These are phyloP conservation scores for Miamiensis avidus DNA, from an alignment of 169 alveolate species.

Conservation along the genomic window DNA sequence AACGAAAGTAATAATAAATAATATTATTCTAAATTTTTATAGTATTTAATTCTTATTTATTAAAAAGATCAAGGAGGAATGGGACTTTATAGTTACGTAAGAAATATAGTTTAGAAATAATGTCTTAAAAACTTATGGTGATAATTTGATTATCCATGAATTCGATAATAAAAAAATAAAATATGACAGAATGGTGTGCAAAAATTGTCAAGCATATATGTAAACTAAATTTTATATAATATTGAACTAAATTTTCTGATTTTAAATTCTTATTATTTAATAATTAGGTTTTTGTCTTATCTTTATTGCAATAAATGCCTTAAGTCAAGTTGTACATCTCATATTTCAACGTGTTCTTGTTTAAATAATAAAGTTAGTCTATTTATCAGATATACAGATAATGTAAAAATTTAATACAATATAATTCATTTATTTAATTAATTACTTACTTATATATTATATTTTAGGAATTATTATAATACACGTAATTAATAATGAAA, in stretches of 20 bases:
- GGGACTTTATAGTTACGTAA: conserved; percentile 1
- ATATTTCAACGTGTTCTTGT: conserved; percentile 33
- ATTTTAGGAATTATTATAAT: no score
- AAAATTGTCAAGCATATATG: conserved; percentile 41
- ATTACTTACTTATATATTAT: no score
- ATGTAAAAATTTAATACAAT: background rate
- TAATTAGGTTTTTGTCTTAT: conserved; percentile 13
- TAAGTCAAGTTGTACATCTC: conserved; percentile 38
- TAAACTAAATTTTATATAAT: background rate
- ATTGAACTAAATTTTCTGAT: background rate
- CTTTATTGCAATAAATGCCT: conserved; percentile 31
- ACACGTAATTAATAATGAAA: no score
- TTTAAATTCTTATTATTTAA: no score
- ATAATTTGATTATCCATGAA: conserved; percentile 23
- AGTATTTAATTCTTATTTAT: background rate
- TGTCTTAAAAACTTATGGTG: conserved; percentile 9
- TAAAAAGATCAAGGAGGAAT: conserved; percentile 2
- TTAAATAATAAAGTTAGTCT: conserved; percentile 13
- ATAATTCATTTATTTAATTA: background rate
- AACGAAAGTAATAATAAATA: background rate
- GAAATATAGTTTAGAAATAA: conserved; percentile 11
- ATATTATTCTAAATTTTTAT: background rate
- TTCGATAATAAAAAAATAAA: conserved; percentile 36
- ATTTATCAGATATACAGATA: conserved; percentile 31
- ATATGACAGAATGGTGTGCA: conserved; percentile 43